phyloP scores from a whole-genome alignment of 1,139 yeast genomes.

The Kurtzmaniella natalensis region DNA sequence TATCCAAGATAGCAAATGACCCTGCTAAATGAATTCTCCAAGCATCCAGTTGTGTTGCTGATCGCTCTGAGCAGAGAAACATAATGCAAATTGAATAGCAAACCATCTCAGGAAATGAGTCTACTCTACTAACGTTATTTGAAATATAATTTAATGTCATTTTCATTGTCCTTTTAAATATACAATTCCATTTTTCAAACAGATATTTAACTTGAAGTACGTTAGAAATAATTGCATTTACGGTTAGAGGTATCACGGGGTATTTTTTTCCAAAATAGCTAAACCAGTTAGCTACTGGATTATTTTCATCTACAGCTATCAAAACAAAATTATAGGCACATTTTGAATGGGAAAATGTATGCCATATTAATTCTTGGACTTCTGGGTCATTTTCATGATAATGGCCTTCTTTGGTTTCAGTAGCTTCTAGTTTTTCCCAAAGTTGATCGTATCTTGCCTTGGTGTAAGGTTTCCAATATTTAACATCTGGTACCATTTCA shows the following conservation, averaged over 20 bases:
- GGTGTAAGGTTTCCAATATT: conserved; percentile 7
- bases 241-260: conserved; percentile 6
- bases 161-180: conserved; percentile 5
- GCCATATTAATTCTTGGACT: conserved; percentile 7
- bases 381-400: conserved; percentile 9
- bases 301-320: conserved; percentile 6
- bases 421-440: conserved; percentile 3
- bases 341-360: conserved; percentile 4
- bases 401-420: background rate
- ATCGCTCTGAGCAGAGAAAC: conserved; percentile 18
- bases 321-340: conserved; percentile 6
- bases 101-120: conserved; percentile 9
- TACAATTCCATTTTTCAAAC: conserved; percentile 7
- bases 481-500: no score
- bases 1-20: conserved; percentile 13
- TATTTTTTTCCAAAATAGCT: conserved; percentile 6
- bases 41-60: conserved; percentile 15
- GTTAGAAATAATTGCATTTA: conserved; percentile 8
- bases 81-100: conserved; percentile 10
- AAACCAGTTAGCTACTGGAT: conserved; percentile 8
- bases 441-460: conserved; percentile 2
- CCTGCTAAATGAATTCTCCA: conserved; percentile 21
- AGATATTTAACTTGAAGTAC: conserved; percentile 4
- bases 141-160: conserved; percentile 6
- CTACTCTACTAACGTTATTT: conserved; percentile 5